These are phyloP conservation scores for Xylariomycetidae sp. DNA, from an alignment of 2,329 filamentous ascomycete genomes.

Conservation along the genomic window DNA sequence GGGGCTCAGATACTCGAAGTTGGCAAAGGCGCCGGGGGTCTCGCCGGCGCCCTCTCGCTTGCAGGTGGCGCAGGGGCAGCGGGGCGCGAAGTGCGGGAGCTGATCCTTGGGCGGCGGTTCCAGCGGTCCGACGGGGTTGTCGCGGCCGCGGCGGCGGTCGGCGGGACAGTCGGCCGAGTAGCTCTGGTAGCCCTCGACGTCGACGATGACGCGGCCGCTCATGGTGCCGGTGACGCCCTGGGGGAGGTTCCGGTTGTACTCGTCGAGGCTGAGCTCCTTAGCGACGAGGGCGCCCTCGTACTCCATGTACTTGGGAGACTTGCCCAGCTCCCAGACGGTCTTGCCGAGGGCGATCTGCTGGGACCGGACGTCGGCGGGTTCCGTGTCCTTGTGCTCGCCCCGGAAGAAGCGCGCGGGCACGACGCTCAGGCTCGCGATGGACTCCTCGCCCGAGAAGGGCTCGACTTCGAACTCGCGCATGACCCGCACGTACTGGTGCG, in stretches of 20 bases:
- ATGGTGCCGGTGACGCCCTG: slow-evolving; percentile 24
- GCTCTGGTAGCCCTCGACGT: slow-evolving; percentile 36
- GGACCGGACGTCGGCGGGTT: slow-evolving; percentile 26
- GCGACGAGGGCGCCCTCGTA: slow-evolving; percentile 39
- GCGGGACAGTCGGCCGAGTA: slow-evolving; percentile 25
- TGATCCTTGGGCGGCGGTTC: slow-evolving; percentile 25
- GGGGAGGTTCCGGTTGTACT: slow-evolving; percentile 18
- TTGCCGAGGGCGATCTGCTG: slow-evolving; percentile 37
- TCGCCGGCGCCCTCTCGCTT: slow-evolving; percentile 12
- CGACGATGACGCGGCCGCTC: slow-evolving; percentile 38
- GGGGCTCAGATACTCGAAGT: slow-evolving; percentile 38
- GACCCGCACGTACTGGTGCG: slow-evolving; percentile 30
- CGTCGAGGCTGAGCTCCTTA: slow-evolving; percentile 17
- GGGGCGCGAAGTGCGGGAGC: slow-evolving; percentile 35
- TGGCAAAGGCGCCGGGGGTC: slow-evolving; percentile 29
- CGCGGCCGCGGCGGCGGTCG: slow-evolving; percentile 5
- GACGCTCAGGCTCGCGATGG: slow-evolving; percentile 35
- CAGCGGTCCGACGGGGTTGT: slow-evolving; percentile 1
- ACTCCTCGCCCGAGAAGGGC: slow-evolving; percentile 39
- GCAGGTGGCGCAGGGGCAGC: slow-evolving; percentile 39
- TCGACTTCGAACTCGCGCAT: slow-evolving; percentile 33
- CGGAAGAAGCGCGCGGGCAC: slow-evolving; percentile 40
- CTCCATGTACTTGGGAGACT: slow-evolving; percentile 41
- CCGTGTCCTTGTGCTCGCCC: slow-evolving; percentile 27
- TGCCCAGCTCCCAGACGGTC: slow-evolving; percentile 43